phyloP scores from a whole-genome alignment of 2,329 filamentous ascomycete species.

The Fusarium citri region DNA sequence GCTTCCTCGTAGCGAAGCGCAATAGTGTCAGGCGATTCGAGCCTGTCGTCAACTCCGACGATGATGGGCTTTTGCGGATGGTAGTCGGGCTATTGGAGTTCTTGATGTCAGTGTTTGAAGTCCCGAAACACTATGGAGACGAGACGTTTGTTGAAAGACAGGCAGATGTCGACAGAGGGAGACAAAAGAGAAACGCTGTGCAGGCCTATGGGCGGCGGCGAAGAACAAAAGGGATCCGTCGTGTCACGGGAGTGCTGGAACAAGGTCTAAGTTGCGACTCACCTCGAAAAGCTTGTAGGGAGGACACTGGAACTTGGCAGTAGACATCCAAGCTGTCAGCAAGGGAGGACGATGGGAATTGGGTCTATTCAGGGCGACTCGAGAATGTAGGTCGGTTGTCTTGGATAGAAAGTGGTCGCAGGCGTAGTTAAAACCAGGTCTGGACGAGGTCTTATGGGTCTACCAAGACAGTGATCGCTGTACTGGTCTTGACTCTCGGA shows the following conservation, averaged over 20 bases:
- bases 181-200: conserved; percentile 29
- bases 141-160: conserved; percentile 30
- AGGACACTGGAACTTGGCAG: conserved; percentile 66
- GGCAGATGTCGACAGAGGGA: conserved; percentile 14
- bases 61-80: conserved; percentile 68
- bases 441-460: conserved; percentile 54
- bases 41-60: conserved; percentile 64
- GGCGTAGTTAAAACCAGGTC: conserved; percentile 52
- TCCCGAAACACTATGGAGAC: conserved; percentile 37
- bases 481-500: conserved; percentile 51
- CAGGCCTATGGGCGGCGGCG: conserved; percentile 24
- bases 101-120: conserved; percentile 44
- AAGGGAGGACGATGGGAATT: conserved; percentile 51
- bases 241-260: conserved; percentile 47
- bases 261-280: conserved; percentile 57
- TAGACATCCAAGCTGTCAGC: conserved; percentile 67
- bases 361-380: conserved; percentile 47
- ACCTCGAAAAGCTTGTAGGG: conserved; percentile 71
- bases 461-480: conserved; percentile 48
- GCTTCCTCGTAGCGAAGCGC: conserved; percentile 68
- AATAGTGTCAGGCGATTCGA: conserved; percentile 68
- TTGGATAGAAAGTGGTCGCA: conserved; percentile 51
- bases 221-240: conserved; percentile 34
- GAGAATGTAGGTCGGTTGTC: conserved; percentile 54
- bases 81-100: conserved; percentile 60